Evolutionary conservation across 257 asterid species (phyloP).

Genomic region (Petrea volubilis): DNA sequence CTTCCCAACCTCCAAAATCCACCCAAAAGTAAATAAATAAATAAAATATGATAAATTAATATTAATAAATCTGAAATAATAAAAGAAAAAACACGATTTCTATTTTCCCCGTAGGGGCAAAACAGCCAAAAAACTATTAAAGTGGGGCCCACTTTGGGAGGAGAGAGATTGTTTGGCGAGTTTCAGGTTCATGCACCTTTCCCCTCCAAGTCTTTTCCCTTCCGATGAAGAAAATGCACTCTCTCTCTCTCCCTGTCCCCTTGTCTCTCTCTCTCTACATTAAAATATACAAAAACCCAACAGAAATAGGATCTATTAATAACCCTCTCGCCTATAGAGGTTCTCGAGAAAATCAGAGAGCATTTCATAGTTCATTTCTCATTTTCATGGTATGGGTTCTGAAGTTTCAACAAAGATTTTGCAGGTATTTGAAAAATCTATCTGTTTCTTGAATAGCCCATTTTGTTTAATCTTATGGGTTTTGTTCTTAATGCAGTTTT

Average conservation of each 20-base stretch:
- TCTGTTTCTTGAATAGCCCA: not conserved
- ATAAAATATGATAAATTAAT: too few species aligned
- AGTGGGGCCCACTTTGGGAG: conserved; percentile 21
- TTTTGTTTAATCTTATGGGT: not conserved
- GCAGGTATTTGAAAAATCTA: conserved; percentile 24
- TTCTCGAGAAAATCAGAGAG: not conserved
- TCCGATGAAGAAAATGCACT: not conserved
- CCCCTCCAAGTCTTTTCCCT: conserved; percentile 20
- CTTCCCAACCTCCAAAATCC: too few species aligned
- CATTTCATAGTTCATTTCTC: not conserved
- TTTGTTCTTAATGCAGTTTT: conserved; percentile 19
- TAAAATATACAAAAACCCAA: conserved; percentile 6
- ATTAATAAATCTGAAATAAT: too few species aligned
- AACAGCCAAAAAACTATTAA: not conserved
- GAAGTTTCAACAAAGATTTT: conserved; percentile 11
- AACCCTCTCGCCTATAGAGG: not conserved
- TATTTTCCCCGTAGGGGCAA: not conserved
- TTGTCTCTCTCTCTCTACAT: not conserved
- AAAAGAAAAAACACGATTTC: not conserved
- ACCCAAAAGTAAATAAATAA: too few species aligned
- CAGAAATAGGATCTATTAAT: not conserved
- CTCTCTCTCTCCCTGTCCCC: not conserved
- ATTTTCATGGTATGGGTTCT: not conserved
- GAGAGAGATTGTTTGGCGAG: not conserved
- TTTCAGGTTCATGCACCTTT: conserved; percentile 46